Evolutionary conservation across 2,329 filamentous ascomycete genomes (phyloP), one percentile per base, ranked within the genome.

Genomic region (Fusarium temperatum): DNA sequence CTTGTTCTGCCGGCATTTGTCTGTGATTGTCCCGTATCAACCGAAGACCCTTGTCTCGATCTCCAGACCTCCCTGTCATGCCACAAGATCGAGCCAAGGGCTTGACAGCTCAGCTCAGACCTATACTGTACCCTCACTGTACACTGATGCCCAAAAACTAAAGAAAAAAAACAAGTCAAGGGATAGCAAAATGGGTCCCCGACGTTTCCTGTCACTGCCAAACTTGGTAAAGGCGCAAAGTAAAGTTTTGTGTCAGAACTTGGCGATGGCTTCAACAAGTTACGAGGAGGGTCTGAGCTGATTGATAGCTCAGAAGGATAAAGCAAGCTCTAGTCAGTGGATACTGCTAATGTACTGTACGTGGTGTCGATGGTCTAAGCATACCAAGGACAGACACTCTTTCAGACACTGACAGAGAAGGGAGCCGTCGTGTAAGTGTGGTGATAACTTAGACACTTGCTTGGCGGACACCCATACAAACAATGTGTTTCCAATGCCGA

Each of bases 11-110:
- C 47, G 48, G 44, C 38, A 42, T 39, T 63, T 42, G 57, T 47
- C 51, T 47, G 26, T 58, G 51, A 44, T 50, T 50, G 51, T 53
- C 26, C 39, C 44, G n/a, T 28, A 35, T 20, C 42, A 54, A 26
- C 36, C 32, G 28, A 67, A n/a, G 20, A 61, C 53, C 68, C 69
- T 53, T 70, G 53, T 58, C 71, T 70, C 74, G 74, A 76, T 76
- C 71, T 65, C 56, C 53, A 61, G 41, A 32, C 48, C 62, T 72
- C 74, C 74, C 60, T 75, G 74, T 63, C 62, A 28, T 26, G 45
- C 54, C 41, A 30, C 56, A 42, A 53, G 71, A 75, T 75, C 74
- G 74, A 70, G 41, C 41, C 73, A 61, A 66, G 63, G 45, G 26
- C 35, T 38, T 24, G 36, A 57, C 51, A 36, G 38, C 12, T 44